These are phyloP conservation scores for Pseudoscleropodium purum DNA, from an alignment of 225 moss, liverwort and hornwort species.

Conservation along the genomic window DNA sequence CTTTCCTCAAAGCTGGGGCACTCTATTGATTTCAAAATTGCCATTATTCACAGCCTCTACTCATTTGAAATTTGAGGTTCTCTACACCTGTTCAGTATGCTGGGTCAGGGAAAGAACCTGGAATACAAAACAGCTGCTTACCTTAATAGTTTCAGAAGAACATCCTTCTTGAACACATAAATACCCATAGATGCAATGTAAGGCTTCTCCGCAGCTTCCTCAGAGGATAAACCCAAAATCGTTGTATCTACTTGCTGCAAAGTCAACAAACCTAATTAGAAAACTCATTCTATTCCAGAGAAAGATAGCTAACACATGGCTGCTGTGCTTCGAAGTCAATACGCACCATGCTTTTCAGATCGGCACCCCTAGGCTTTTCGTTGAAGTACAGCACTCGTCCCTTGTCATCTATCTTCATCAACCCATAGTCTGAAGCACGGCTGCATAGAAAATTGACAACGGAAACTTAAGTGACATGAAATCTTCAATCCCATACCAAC, in stretches of 20 bases:
- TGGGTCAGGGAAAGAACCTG: background rate
- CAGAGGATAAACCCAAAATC: constrained; percentile 60
- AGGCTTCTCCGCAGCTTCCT: constrained; percentile 60
- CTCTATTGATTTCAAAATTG: background rate
- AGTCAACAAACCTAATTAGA: background rate
- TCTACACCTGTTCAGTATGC: background rate
- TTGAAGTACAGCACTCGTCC: constrained; percentile 70
- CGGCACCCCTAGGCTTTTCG: constrained; percentile 76
- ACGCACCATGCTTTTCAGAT: constrained; percentile 56
- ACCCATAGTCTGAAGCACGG: constrained; percentile 79
- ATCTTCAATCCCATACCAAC: background rate
- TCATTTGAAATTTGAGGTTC: background rate
- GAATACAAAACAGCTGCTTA: background rate
- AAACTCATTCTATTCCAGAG: background rate
- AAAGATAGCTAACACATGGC: background rate
- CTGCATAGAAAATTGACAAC: constrained; percentile 18
- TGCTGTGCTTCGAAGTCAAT: background rate
- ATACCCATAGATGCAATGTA: constrained; percentile 97
- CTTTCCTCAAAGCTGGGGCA: background rate
- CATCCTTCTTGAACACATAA: constrained; percentile 83
- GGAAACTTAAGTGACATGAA: background rate
- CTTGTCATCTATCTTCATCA: constrained; percentile 85
- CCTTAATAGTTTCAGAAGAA: constrained; percentile 77
- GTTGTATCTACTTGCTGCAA: constrained; percentile 88
- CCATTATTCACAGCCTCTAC: background rate